Evolutionary conservation across 78 protist species (phyloP).

Genomic region (Speleostelium caveatum): DNA sequence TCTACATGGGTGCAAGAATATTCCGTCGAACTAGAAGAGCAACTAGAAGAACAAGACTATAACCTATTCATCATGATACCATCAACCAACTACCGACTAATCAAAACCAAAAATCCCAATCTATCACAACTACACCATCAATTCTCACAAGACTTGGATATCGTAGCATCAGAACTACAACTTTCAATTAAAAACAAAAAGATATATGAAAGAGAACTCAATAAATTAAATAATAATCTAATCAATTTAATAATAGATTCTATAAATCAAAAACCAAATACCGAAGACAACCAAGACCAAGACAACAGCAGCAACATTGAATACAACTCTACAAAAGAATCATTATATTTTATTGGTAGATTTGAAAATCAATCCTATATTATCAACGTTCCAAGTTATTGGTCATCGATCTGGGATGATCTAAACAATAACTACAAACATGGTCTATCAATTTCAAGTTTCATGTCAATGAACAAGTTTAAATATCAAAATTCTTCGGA

Average conservation of each 20-base stretch:
- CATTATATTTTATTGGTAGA: slow-evolving; percentile 33
- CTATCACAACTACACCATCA: slow-evolving; percentile 31
- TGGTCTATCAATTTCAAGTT: not conserved
- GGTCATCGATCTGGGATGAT: slow-evolving; percentile 34
- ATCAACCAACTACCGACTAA: not conserved
- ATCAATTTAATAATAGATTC: not conserved
- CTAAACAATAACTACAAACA: not conserved
- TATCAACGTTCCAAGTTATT: slow-evolving; percentile 5
- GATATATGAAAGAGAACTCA: slow-evolving; percentile 24
- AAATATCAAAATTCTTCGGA: not conserved
- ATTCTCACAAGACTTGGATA: slow-evolving; percentile 55
- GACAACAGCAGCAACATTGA: too few species aligned
- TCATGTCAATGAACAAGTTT: not conserved
- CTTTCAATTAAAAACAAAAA: slow-evolving; percentile 12
- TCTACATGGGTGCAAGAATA: slow-evolving; percentile 39
- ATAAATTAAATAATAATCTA: not conserved
- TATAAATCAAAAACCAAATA: too few species aligned
- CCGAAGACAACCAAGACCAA: too few species aligned
- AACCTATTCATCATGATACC: slow-evolving; percentile 1
- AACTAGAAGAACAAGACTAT: not conserved
- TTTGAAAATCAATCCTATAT: slow-evolving; percentile 42
- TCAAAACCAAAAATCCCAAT: not conserved
- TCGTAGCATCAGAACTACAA: slow-evolving; percentile 12
- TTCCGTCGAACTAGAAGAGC: slow-evolving; percentile 17
- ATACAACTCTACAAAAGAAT: not conserved